Percentiles rank a stretch among this genome's conserved stretches.
phyloP scores from a whole-genome alignment of 306 rosid genomes.

The Cicer yamashitae region DNA sequence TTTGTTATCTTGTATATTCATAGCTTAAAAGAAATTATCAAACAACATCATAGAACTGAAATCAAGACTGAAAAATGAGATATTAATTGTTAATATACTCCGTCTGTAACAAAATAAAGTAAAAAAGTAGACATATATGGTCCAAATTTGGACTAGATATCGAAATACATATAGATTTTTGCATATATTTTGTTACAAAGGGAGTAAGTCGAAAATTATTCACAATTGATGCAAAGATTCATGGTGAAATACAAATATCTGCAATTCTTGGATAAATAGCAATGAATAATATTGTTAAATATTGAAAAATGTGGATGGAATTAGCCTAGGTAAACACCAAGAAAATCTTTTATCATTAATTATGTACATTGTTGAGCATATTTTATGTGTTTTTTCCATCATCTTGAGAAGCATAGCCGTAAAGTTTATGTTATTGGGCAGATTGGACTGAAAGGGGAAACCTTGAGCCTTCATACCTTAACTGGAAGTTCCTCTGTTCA shows the following conservation, averaged over 20 bases:
- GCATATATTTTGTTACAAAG: too few species aligned
- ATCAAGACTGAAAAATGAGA: constrained; percentile 3
- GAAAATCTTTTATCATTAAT: neutral
- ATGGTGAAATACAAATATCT: neutral
- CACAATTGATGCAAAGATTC: neutral
- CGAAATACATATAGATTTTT: too few species aligned
- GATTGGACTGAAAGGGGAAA: constrained; percentile 91
- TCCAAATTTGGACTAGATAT: too few species aligned
- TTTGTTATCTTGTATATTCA: constrained; percentile 35
- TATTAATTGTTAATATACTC: neutral
- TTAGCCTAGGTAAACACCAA: neutral
- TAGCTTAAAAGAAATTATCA: neutral
- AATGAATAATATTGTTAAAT: constrained; percentile 1
- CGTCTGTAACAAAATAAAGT: too few species aligned
- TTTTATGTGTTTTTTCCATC: neutral
- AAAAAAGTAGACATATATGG: too few species aligned
- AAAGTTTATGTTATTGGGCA: constrained; percentile 47
- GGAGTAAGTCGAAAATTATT: constrained; percentile 4
- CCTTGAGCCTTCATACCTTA: constrained; percentile 57
- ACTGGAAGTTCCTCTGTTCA: constrained; percentile 57
- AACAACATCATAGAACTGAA: neutral
- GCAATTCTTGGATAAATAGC: neutral
- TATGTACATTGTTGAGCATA: constrained; percentile 9
- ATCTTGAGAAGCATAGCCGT: neutral
- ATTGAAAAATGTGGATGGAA: constrained; percentile 19